Evolutionary conservation across 441 rosid species (phyloP), one percentile per base, ranked within the genome.

Genomic region (Populus tomentosa): DNA sequence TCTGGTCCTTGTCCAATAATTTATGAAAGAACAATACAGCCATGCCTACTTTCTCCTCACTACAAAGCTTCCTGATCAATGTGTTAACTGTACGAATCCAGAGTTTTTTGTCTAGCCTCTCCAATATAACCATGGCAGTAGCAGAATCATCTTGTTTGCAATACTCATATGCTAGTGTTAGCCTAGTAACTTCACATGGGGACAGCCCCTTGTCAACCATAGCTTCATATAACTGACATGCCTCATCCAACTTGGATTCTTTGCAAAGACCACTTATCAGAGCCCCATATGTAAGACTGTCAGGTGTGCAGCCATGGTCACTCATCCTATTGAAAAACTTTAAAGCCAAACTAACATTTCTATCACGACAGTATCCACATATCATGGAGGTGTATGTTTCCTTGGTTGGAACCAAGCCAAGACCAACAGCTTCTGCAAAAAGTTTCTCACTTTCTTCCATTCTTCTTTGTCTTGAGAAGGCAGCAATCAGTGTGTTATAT

Each of bases 361-460:
- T 89, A 74, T 82, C 90, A 61, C 90, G 86, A 80, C 91, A 87
- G 78, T 87, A 90, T 62, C 95, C 98, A 35, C 94, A 81, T 14
- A 94, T 85, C 92, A 94, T 89, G 9, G 98, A 93, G 2, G 98
- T 93, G 81, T 85, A 95, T 16, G 96, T 95, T 88, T 95, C 91
- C 83, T 93, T 95, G 24, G 92, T 90, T 71, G 97, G 98, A 80
- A 87, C 82, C 78, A 91, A 87, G 11, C 91, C 89, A 1, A 79
- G 80, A 63, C 80, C 76, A 62, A 89, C 76, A 50, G 86, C 91
- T 82, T 87, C 86, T 59, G 70, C 78, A 53, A 89, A 89, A 78
- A 94, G 81, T 73, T 79, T 85, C 88, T 90, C 90, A 28, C 97
- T 88, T 78, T 91, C 94, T 79, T 84, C 81, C 89, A 90, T 87